Percentiles rank a stretch among this genome's conserved stretches.
phyloP scores from a whole-genome alignment of 2,329 filamentous ascomycete species.

The Fusarium sp. region DNA sequence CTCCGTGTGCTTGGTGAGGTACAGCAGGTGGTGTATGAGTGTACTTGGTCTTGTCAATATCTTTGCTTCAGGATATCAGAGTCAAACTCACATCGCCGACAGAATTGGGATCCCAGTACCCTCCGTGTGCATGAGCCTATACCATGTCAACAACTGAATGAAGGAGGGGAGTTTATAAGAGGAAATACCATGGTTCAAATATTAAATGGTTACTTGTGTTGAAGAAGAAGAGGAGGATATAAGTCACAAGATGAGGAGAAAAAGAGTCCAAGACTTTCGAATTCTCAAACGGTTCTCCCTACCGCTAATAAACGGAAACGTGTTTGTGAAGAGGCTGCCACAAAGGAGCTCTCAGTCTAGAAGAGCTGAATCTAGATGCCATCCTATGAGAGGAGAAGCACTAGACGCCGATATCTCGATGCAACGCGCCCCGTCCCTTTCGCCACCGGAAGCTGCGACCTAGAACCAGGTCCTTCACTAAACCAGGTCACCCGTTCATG shows the following conservation, averaged over 20 bases:
- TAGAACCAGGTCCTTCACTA: not conserved
- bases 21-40: conserved; percentile 21
- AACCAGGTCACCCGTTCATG: not conserved
- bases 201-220: conserved; percentile 4
- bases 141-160: not conserved
- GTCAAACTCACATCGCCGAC: conserved; percentile 22
- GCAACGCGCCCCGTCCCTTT: conserved; percentile 7
- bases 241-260: not conserved
- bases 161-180: not conserved
- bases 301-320: conserved; percentile 33
- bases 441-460: conserved; percentile 29
- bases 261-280: conserved; percentile 1
- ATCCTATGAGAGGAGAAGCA: not conserved
- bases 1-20: conserved; percentile 39
- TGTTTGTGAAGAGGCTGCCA: not conserved
- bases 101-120: conserved; percentile 39
- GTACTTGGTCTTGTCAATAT: conserved; percentile 30
- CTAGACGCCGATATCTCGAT: not conserved
- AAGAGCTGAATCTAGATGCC: conserved; percentile 22
- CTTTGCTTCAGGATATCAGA: not conserved
- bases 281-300: conserved; percentile 3
- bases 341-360: conserved; percentile 2
- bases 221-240: not conserved
- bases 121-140: conserved; percentile 43
- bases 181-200: conserved; percentile 40